Percentiles rank a stretch among this genome's conserved stretches.
These are phyloP conservation scores for Clonostachys rhizophaga DNA, from an alignment of 2,329 filamentous ascomycete genomes.

Conservation along the genomic window DNA sequence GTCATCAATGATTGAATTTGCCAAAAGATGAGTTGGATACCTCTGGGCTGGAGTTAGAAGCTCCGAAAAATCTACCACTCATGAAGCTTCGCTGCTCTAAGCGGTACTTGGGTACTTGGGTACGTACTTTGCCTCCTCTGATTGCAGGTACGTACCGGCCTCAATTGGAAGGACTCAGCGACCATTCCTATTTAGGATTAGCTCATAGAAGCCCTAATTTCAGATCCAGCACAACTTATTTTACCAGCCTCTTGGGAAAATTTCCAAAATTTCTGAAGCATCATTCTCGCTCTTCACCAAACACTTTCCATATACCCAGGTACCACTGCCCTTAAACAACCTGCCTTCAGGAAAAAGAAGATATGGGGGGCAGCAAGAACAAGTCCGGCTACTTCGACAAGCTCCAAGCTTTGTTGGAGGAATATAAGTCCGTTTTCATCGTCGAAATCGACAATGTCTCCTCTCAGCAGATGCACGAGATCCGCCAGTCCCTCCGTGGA, in stretches of 20 bases:
- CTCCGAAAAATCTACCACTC: neutral
- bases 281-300: conserved; percentile 5
- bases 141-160: conserved; percentile 2
- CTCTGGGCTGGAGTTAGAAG: neutral
- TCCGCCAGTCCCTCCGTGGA: conserved; percentile 84
- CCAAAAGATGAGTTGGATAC: neutral
- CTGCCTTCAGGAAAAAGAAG: conserved; percentile 92
- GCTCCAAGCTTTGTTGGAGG: conserved; percentile 95
- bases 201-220: conserved; percentile 29
- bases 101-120: neutral
- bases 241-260: neutral
- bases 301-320: conserved; percentile 14
- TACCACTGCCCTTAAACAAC: conserved; percentile 87
- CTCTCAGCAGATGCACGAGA: conserved; percentile 99
- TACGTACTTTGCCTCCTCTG: neutral
- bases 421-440: conserved; percentile 97
- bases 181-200: conserved; percentile 11
- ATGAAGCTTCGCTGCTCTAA: neutral
- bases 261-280: conserved; percentile 8
- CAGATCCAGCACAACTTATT: conserved; percentile 18
- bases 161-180: no score
- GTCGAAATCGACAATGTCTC: conserved; percentile 98
- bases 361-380: conserved; percentile 94
- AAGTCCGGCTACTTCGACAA: conserved; percentile 99
- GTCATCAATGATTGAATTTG: neutral